These are phyloP conservation scores for Penicillium corylophilum DNA, from an alignment of 2,329 filamentous ascomycete species.

Conservation along the genomic window DNA sequence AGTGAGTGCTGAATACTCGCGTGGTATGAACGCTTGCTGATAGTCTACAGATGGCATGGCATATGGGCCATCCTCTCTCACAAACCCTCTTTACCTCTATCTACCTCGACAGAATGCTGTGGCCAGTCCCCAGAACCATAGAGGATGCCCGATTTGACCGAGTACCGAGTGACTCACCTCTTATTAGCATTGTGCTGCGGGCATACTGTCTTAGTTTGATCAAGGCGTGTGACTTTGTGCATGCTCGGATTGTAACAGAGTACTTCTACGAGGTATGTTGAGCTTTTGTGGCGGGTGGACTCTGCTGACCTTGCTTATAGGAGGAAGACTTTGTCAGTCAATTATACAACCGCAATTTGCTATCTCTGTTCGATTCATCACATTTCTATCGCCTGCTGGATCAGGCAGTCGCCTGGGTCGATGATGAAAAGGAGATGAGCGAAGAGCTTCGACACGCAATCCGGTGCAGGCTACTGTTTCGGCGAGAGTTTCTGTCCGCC, in stretches of 20 bases:
- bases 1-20: conserved; percentile 48
- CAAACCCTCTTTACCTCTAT: conserved; percentile 92
- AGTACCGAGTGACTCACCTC: conserved; percentile 38
- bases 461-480: conserved; percentile 63
- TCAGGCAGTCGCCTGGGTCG: conserved; percentile 56
- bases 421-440: conserved; percentile 35
- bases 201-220: conserved; percentile 84
- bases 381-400: conserved; percentile 58
- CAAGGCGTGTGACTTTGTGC: conserved; percentile 78
- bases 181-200: conserved; percentile 66
- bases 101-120: conserved; percentile 81
- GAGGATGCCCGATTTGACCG: conserved; percentile 63
- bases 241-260: conserved; percentile 73
- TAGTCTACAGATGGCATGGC: conserved; percentile 78
- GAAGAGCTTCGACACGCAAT: conserved; percentile 55
- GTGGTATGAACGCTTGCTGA: background rate
- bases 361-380: conserved; percentile 61
- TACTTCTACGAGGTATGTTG: conserved; percentile 79
- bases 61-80: conserved; percentile 90
- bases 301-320: conserved; percentile 44
- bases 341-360: conserved; percentile 76
- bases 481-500: conserved; percentile 51
- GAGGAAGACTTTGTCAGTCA: conserved; percentile 97
- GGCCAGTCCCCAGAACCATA: conserved; percentile 64
- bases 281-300: background rate